Percentiles rank a stretch among this genome's conserved stretches.
Conservation (phyloP, 1,284 basidiomycete species). For the Anthracocystis setariae region DNA sequence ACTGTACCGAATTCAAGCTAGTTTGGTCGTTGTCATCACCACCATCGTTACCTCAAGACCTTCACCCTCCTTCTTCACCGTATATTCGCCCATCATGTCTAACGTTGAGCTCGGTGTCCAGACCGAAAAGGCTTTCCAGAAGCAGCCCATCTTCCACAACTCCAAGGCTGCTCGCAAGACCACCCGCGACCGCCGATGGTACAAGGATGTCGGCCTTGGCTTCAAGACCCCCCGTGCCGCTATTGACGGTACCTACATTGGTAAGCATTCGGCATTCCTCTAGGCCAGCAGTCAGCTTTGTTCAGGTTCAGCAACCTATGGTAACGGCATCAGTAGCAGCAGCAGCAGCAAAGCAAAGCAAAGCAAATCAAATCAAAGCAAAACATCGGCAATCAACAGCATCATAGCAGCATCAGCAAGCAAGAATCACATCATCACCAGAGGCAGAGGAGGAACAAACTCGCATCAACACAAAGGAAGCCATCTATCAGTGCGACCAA, state of each 20-base stretch:
- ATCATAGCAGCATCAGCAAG: background rate
- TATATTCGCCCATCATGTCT: conserved; percentile 60
- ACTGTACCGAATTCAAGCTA: conserved; percentile 11
- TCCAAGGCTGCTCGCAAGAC: conserved; percentile 90
- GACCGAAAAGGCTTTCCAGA: conserved; percentile 74
- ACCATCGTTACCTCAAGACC: conserved; percentile 41
- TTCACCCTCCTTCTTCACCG: conserved; percentile 33
- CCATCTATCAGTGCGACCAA: too few species aligned
- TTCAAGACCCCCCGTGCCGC: conserved; percentile 88
- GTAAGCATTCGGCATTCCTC: conserved; percentile 47
- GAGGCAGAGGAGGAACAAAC: background rate
- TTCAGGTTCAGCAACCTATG: conserved; percentile 5
- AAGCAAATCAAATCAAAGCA: too few species aligned
- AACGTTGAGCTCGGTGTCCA: conserved; percentile 67
- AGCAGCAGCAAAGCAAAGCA: conserved; percentile 1
- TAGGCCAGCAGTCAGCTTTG: background rate
- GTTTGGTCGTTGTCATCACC: conserved; percentile 34
- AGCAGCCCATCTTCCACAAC: conserved; percentile 98
- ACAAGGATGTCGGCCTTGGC: conserved; percentile 74
- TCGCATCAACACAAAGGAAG: too few species aligned
- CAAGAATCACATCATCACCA: too few species aligned
- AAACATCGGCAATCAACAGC: background rate
- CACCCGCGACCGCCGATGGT: conserved; percentile 97
- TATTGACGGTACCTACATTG: conserved; percentile 95
- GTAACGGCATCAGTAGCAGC: background rate